Evolutionary conservation across 805 yeast genomes (phyloP).

Genomic region (Phaffomyces thermotolerans): DNA sequence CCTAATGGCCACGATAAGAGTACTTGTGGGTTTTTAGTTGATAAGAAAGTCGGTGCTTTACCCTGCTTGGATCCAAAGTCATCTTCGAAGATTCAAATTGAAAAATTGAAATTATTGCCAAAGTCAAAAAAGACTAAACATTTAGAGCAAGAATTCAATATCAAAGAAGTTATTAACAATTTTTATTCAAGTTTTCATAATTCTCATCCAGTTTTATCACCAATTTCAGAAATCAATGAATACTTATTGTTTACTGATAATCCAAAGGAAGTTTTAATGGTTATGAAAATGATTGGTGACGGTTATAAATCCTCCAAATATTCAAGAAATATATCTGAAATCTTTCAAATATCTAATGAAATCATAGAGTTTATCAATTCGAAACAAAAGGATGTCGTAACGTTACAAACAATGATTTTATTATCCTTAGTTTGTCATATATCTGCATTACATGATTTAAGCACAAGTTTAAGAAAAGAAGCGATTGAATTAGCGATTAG

Average conservation of each 20-base stretch:
- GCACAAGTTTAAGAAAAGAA: constrained; percentile 35
- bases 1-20: constrained; percentile 20
- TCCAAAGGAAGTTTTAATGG: constrained; percentile 35
- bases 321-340: constrained; percentile 33
- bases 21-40: constrained; percentile 16
- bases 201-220: constrained; percentile 44
- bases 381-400: constrained; percentile 32
- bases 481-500: constrained; percentile 32
- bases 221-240: constrained; percentile 26
- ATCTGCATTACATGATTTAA: constrained; percentile 43
- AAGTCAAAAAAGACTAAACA: neutral
- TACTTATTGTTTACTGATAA: constrained; percentile 28
- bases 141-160: constrained; percentile 13
- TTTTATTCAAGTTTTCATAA: constrained; percentile 34
- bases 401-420: constrained; percentile 36
- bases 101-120: constrained; percentile 8
- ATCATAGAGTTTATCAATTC: constrained; percentile 25
- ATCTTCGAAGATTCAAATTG: constrained; percentile 6
- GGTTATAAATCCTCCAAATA: constrained; percentile 35
- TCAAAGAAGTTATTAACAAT: constrained; percentile 17
- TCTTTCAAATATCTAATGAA: constrained; percentile 30
- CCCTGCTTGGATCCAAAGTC: constrained; percentile 13
- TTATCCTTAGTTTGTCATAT: constrained; percentile 40
- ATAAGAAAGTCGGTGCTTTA: constrained; percentile 10
- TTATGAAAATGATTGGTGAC: constrained; percentile 43